These are phyloP conservation scores for Paramyrothecium roridum DNA, from an alignment of 2,329 filamentous ascomycete species.

Conservation along the genomic window DNA sequence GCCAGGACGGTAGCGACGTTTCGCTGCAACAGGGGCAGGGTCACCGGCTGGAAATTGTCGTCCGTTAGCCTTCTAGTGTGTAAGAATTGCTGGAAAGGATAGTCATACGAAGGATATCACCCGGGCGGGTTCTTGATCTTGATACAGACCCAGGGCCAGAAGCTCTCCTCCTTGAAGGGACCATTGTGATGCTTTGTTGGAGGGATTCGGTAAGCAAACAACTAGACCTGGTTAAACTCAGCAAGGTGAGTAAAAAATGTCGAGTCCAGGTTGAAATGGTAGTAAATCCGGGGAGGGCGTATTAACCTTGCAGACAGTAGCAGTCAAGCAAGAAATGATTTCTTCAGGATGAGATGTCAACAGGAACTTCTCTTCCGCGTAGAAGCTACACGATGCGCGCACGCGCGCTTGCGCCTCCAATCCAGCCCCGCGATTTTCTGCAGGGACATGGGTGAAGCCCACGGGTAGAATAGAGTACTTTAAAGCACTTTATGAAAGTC, in stretches of 20 bases:
- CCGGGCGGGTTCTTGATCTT: conserved; percentile 25
- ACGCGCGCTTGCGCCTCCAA: background rate
- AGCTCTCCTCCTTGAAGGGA: conserved; percentile 12
- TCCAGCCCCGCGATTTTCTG: conserved; percentile 12
- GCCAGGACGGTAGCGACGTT: conserved; percentile 69
- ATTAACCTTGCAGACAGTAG: too few species aligned
- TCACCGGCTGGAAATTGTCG: conserved; percentile 59
- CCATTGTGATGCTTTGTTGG: conserved; percentile 11
- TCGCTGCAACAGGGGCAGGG: conserved; percentile 60
- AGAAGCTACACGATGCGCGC: conserved; percentile 3
- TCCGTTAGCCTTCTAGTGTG: conserved; percentile 4
- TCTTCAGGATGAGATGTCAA: too few species aligned
- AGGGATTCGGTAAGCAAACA: too few species aligned
- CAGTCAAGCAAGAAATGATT: too few species aligned
- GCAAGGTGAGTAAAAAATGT: too few species aligned
- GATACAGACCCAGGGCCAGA: conserved; percentile 10
- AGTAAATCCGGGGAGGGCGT: too few species aligned
- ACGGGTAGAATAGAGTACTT: background rate
- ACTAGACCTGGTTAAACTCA: too few species aligned
- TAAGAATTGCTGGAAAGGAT: conserved; percentile 10
- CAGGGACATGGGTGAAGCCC: background rate
- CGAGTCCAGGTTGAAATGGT: too few species aligned
- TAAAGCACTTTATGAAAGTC: background rate
- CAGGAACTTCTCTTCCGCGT: background rate
- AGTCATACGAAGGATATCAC: conserved; percentile 37